These are phyloP conservation scores for Choanephora cucurbitarum DNA, from an alignment of 371 early-diverging fungal genomes.

Conservation along the genomic window DNA sequence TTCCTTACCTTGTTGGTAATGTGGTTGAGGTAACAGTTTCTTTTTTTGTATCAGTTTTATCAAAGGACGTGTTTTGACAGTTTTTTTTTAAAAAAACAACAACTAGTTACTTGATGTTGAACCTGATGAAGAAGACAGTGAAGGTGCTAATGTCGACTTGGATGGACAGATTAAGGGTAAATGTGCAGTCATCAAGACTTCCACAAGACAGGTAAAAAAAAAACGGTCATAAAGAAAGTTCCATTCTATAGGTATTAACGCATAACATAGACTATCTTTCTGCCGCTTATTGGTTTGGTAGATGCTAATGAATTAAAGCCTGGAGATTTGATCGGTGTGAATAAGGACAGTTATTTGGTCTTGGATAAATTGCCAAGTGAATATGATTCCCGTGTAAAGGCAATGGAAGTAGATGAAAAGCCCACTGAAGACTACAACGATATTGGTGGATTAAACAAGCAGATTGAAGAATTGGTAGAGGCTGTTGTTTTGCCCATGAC, in stretches of 20 bases:
- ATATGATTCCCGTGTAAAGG: constrained; percentile 99
- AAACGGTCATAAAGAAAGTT: too few species aligned
- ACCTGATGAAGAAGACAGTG: constrained; percentile 83
- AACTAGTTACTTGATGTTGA: constrained; percentile 91
- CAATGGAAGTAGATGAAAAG: constrained; percentile 99
- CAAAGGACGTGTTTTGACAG: background rate
- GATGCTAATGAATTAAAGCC: constrained; percentile 93
- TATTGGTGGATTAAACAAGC: constrained; percentile 99
- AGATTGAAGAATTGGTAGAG: constrained; percentile 99
- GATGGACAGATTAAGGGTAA: constrained; percentile 93
- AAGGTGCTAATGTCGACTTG: constrained; percentile 93
- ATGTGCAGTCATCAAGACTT: constrained; percentile 98
- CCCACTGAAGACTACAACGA: constrained; percentile 99
- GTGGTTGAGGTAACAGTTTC: constrained; percentile 88
- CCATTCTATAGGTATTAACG: too few species aligned
- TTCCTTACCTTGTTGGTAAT: constrained; percentile 99
- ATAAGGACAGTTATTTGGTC: constrained; percentile 99
- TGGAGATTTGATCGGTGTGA: constrained; percentile 99
- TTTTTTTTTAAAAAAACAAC: too few species aligned
- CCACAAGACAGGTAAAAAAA: constrained; percentile 84
- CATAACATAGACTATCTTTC: constrained; percentile 91
- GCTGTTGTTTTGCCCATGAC: constrained; percentile 99
- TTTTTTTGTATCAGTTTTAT: too few species aligned
- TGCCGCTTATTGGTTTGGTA: constrained; percentile 98
- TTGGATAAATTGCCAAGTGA: constrained; percentile 99